These are phyloP conservation scores for Mallotus japonicus DNA, from an alignment of 441 rosid genomes.

Conservation along the genomic window DNA sequence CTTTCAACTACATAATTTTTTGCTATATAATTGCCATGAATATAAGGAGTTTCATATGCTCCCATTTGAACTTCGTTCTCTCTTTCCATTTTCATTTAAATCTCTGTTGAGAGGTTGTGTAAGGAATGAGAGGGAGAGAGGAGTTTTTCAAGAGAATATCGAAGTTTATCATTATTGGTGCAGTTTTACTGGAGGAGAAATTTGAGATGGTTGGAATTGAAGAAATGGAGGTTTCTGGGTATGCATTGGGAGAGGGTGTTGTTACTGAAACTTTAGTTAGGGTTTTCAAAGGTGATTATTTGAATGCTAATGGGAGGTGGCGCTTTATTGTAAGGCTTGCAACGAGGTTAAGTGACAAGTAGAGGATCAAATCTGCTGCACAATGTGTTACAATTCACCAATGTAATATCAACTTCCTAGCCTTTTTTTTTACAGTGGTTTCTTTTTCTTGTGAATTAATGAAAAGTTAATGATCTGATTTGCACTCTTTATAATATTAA, in stretches of 20 bases:
- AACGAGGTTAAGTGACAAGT: slow-evolving; percentile 43
- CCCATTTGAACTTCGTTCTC: no score
- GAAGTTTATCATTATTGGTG: slow-evolving; percentile 67
- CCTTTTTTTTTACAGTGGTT: not conserved
- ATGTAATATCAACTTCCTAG: slow-evolving; percentile 34
- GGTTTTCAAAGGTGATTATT: slow-evolving; percentile 43
- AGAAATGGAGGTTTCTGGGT: slow-evolving; percentile 68
- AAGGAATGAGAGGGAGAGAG: slow-evolving; percentile 41
- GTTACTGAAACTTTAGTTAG: slow-evolving; percentile 52
- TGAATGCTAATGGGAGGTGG: slow-evolving; percentile 65
- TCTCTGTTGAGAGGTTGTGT: slow-evolving; percentile 42
- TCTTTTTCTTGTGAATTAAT: not conserved
- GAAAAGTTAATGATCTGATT: not conserved
- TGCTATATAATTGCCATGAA: no score
- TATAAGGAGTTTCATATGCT: no score
- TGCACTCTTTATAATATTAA: not conserved
- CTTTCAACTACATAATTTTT: no score
- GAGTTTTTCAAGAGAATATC: slow-evolving; percentile 52
- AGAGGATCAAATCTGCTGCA: slow-evolving; percentile 46
- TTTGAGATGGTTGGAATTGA: slow-evolving; percentile 52
- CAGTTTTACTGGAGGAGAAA: slow-evolving; percentile 58
- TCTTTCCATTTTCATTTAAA: no score
- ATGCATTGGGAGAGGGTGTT: slow-evolving; percentile 62
- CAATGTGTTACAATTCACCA: slow-evolving; percentile 52
- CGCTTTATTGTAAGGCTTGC: slow-evolving; percentile 50